Evolutionary conservation across 2,329 filamentous ascomycete genomes (phyloP).

Genomic region (Microsporum audouinii): DNA sequence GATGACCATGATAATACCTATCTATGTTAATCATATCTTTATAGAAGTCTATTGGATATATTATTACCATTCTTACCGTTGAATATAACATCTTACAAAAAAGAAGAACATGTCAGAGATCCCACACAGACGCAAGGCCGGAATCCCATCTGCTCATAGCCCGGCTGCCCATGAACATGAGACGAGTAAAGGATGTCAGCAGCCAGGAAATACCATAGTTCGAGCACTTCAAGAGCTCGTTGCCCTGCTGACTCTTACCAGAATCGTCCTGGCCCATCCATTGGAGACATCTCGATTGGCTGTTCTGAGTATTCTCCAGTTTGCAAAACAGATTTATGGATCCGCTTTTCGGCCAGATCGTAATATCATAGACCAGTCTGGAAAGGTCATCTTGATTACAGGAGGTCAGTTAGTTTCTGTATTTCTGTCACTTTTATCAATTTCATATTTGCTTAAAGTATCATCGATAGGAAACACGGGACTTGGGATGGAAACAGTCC

Average conservation of each 20-base stretch:
- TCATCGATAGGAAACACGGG: slow-evolving; percentile 31
- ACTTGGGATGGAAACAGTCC: slow-evolving; percentile 38
- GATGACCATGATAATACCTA: too few relatives aligned
- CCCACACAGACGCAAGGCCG: background rate
- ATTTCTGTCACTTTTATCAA: background rate
- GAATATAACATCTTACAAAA: background rate
- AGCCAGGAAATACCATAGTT: background rate
- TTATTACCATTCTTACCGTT: background rate
- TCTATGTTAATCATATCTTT: background rate
- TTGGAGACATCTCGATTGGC: slow-evolving; percentile 1
- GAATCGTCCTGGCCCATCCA: background rate
- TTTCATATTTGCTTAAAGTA: background rate
- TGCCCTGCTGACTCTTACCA: background rate
- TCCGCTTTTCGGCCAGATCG: slow-evolving; percentile 31
- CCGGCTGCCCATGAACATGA: background rate
- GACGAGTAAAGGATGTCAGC: background rate
- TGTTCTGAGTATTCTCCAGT: background rate
- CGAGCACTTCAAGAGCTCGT: background rate
- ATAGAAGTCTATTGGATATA: background rate
- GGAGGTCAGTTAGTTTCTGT: slow-evolving; percentile 30
- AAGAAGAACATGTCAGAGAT: background rate
- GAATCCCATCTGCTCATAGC: background rate
- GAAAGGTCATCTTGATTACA: slow-evolving; percentile 42
- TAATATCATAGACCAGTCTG: slow-evolving; percentile 37
- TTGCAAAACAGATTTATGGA: slow-evolving; percentile 5